These are phyloP conservation scores for Neospora caninum DNA, from an alignment of 169 alveolate species.

Conservation along the genomic window DNA sequence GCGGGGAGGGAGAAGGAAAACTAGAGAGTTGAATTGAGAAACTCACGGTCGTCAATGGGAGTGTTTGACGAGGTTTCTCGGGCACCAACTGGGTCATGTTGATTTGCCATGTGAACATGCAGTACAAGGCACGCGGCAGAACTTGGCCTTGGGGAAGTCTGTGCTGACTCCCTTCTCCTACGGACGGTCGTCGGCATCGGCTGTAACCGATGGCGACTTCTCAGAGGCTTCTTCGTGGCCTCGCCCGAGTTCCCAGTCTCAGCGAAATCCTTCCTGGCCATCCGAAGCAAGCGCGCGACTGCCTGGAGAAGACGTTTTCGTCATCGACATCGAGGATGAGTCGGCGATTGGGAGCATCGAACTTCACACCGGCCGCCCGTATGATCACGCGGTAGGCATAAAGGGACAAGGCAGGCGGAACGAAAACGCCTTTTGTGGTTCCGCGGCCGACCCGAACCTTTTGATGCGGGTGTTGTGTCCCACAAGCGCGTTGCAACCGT, in stretches of 20 bases:
- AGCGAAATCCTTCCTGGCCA: background rate
- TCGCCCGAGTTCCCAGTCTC: background rate
- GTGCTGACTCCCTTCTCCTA: background rate
- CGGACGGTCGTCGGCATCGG: background rate
- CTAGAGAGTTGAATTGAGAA: too few species aligned
- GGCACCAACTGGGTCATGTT: too few species aligned
- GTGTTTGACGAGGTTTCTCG: too few species aligned
- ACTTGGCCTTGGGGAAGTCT: background rate
- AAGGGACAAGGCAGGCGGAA: too few species aligned
- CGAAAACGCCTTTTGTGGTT: too few species aligned
- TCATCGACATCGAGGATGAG: background rate
- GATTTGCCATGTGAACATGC: background rate
- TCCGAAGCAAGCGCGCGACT: background rate
- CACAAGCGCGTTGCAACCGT: too few species aligned
- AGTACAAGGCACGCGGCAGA: background rate
- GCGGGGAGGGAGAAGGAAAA: too few species aligned
- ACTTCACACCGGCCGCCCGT: background rate
- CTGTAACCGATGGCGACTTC: background rate
- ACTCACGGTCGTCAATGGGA: too few species aligned
- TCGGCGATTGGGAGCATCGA: background rate
- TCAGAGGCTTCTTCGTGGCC: background rate
- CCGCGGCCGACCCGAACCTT: too few species aligned
- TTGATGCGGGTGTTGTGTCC: too few species aligned
- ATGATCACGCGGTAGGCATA: background rate
- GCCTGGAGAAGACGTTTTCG: background rate